These are phyloP conservation scores for Hypoxylon sp. DNA, from an alignment of 2,329 filamentous ascomycete genomes.

Conservation along the genomic window DNA sequence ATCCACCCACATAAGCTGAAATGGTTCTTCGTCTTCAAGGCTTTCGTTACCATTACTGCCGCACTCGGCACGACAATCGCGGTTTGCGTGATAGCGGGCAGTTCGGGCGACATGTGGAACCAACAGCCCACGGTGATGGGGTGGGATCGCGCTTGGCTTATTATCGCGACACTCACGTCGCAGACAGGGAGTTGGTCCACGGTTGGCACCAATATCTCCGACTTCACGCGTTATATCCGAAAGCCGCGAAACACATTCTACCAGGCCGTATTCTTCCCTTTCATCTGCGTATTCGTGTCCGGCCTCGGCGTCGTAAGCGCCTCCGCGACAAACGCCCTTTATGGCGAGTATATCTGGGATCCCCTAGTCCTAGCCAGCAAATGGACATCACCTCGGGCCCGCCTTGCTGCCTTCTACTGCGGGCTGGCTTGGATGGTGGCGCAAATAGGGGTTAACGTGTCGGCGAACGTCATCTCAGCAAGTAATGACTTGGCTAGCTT, in stretches of 20 bases:
- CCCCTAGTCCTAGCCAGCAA: conserved; percentile 31
- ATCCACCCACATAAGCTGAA: conserved; percentile 38
- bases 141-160: conserved; percentile 12
- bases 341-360: conserved; percentile 36
- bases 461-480: conserved; percentile 37
- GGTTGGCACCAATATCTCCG: conserved; percentile 43
- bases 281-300: conserved; percentile 49
- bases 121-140: conserved; percentile 7
- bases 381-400: conserved; percentile 38
- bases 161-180: conserved; percentile 7
- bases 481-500: conserved; percentile 34
- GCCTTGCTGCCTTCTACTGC: conserved; percentile 39
- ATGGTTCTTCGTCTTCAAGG: conserved; percentile 40
- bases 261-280: conserved; percentile 48
- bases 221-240: conserved; percentile 36
- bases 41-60: conserved; percentile 30
- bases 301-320: conserved; percentile 52
- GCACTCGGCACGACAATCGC: conserved; percentile 32
- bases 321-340: conserved; percentile 28
- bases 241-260: conserved; percentile 45
- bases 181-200: conserved; percentile 41
- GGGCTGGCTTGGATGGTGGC: conserved; percentile 36
- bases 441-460: conserved; percentile 38
- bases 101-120: conserved; percentile 39
- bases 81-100: conserved; percentile 38